Evolutionary conservation across 2,329 filamentous ascomycete species (phyloP).

Genomic region (Plenodomus biglobosus): DNA sequence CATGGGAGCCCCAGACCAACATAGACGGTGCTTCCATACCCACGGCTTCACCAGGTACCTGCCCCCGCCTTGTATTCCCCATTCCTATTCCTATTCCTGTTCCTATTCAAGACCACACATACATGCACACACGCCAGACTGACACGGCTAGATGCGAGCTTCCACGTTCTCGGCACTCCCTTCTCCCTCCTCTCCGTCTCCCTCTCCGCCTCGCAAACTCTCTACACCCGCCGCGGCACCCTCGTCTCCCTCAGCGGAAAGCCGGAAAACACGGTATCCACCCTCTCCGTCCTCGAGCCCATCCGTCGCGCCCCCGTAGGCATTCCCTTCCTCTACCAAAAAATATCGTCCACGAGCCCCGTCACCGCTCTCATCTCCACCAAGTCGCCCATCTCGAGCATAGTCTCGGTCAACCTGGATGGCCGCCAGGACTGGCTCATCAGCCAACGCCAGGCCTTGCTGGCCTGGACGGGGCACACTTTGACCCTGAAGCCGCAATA

Average conservation of each 20-base stretch:
- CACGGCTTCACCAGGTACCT: constrained; percentile 61
- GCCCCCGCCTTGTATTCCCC: too few species aligned
- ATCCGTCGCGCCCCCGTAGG: constrained; percentile 77
- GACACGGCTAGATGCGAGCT: too few species aligned
- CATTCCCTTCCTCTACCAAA: constrained; percentile 93
- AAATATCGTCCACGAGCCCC: constrained; percentile 79
- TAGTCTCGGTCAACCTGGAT: constrained; percentile 85
- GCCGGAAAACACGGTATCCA: constrained; percentile 87
- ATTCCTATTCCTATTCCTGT: too few species aligned
- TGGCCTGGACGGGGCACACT: constrained; percentile 96
- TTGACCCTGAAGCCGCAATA: constrained; percentile 74
- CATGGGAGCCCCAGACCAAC: not conserved
- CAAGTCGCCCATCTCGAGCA: constrained; percentile 81
- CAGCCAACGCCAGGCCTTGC: constrained; percentile 78
- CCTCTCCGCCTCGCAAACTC: constrained; percentile 86
- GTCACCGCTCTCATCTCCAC: constrained; percentile 87
- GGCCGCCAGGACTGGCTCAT: constrained; percentile 96
- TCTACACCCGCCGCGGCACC: constrained; percentile 90
- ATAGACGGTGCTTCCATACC: not conserved
- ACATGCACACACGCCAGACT: too few species aligned
- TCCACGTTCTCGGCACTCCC: constrained; percentile 88
- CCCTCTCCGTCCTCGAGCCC: constrained; percentile 82
- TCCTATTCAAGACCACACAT: too few species aligned
- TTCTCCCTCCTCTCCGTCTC: constrained; percentile 93
- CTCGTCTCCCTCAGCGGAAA: constrained; percentile 88